Percentiles rank a stretch among this genome's conserved stretches.
Conservation (phyloP, 1,284 basidiomycete genomes). For the Golubevia sp. region DNA sequence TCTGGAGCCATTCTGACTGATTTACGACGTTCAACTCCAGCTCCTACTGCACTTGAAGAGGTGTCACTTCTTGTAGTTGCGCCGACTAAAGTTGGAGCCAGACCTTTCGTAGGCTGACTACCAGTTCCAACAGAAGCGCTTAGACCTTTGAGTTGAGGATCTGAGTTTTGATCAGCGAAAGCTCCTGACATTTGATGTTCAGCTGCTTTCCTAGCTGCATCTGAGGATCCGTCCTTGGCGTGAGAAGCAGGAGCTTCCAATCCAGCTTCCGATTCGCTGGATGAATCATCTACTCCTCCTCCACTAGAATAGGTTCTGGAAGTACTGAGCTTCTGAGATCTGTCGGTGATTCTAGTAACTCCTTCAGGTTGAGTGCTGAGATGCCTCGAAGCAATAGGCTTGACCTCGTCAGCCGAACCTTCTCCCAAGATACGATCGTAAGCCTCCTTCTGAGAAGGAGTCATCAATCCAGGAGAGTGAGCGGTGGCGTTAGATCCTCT, state of each 20-base stretch:
- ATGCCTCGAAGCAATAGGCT: conserved; percentile 6
- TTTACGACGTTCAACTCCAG: conserved; percentile 34
- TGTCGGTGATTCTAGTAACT: conserved; percentile 23
- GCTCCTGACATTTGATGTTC: too few relatives aligned
- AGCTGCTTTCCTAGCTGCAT: too few relatives aligned
- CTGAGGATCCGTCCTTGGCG: too few relatives aligned
- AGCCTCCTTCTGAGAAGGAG: conserved; percentile 32
- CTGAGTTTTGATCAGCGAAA: too few relatives aligned
- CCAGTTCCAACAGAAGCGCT: neutral
- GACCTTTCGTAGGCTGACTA: neutral
- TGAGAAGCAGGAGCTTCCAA: too few relatives aligned
- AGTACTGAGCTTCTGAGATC: conserved; percentile 28
- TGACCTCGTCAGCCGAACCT: conserved; percentile 12
- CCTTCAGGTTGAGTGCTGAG: conserved; percentile 13
- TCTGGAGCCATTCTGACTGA: conserved; percentile 55
- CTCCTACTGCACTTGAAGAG: conserved; percentile 5
- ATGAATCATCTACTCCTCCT: too few relatives aligned
- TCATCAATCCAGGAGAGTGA: conserved; percentile 16
- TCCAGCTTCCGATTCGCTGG: too few relatives aligned
- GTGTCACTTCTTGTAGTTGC: conserved; percentile 20
- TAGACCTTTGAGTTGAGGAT: neutral
- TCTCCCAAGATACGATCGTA: conserved; percentile 25
- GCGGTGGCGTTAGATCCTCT: conserved; percentile 6
- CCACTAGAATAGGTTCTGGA: conserved; percentile 18
- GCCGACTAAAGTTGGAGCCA: neutral